Evolutionary conservation across 148 eudicot species (phyloP).

Genomic region (Selenicereus undatus): DNA sequence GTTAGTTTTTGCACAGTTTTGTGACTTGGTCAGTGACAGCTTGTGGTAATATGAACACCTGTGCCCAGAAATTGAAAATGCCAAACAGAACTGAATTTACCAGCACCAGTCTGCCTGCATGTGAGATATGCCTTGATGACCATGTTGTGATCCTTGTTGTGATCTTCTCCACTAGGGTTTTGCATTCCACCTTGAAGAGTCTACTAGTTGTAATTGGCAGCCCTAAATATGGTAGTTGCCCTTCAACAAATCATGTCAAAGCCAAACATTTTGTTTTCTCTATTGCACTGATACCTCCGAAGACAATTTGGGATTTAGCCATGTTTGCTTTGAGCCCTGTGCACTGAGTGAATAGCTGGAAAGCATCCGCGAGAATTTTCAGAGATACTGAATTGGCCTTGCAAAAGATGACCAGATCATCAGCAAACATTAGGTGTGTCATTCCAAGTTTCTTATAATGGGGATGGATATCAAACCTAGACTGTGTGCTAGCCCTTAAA

Average conservation of each 20-base stretch:
- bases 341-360: neutral
- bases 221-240: neutral
- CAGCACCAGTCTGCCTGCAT: neutral
- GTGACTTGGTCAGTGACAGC: neutral
- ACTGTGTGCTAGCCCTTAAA: no score
- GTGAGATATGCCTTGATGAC: neutral
- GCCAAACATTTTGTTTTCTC: no score
- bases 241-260: no score
- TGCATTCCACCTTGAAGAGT: neutral
- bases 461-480: no score
- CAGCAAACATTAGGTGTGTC: neutral
- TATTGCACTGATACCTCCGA: neutral
- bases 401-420: no score
- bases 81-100: neutral
- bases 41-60: neutral
- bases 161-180: neutral
- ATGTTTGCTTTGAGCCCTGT: neutral
- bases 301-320: neutral
- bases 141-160: neutral
- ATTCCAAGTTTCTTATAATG: no score
- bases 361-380: neutral
- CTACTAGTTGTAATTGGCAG: neutral
- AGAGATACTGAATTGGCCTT: neutral
- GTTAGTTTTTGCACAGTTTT: no score
- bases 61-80: neutral